Evolutionary conservation across 257 asterid genomes (phyloP).

Genomic region (Linderniella brevidens): DNA sequence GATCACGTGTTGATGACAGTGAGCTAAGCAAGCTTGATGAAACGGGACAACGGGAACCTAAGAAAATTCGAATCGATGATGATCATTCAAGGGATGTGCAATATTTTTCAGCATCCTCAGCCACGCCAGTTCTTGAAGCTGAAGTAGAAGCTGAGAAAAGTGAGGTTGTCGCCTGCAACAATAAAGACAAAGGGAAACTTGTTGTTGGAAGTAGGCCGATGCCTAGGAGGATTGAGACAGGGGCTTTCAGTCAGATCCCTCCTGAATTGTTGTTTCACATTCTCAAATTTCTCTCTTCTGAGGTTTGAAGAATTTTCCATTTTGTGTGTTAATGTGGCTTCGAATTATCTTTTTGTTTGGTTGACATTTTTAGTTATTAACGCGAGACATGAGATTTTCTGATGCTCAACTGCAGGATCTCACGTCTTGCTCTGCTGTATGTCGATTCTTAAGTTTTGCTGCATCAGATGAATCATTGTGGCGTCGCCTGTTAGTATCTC

Average conservation of each 20-base stretch:
- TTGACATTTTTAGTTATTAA: too few species aligned
- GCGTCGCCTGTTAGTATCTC: slow-evolving; percentile 66
- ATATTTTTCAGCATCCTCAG: slow-evolving; percentile 16
- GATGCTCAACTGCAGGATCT: slow-evolving; percentile 65
- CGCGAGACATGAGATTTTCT: background rate
- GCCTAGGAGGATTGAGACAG: slow-evolving; percentile 33
- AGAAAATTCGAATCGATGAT: slow-evolving; percentile 31
- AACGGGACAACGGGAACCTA: slow-evolving; percentile 28
- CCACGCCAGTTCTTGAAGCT: slow-evolving; percentile 15
- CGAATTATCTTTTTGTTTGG: too few species aligned
- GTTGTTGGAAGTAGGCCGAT: slow-evolving; percentile 15
- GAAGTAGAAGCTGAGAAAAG: slow-evolving; percentile 16
- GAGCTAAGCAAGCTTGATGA: slow-evolving; percentile 31
- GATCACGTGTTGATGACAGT: slow-evolving; percentile 22
- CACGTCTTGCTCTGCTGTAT: slow-evolving; percentile 58
- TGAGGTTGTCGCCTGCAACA: slow-evolving; percentile 8
- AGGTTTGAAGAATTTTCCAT: slow-evolving; percentile 23
- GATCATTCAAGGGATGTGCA: slow-evolving; percentile 20
- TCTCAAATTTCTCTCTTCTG: slow-evolving; percentile 72
- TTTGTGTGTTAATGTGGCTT: too few species aligned
- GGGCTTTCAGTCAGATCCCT: slow-evolving; percentile 45
- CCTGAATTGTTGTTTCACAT: slow-evolving; percentile 63
- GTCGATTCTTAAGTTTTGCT: slow-evolving; percentile 47
- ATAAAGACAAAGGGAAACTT: slow-evolving; percentile 10
- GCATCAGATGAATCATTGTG: slow-evolving; percentile 79